Evolutionary conservation across 495 filamentous ascomycete genomes (phyloP), one percentile per base, ranked within the genome.

Genomic region (Lepidopterella palustris): DNA sequence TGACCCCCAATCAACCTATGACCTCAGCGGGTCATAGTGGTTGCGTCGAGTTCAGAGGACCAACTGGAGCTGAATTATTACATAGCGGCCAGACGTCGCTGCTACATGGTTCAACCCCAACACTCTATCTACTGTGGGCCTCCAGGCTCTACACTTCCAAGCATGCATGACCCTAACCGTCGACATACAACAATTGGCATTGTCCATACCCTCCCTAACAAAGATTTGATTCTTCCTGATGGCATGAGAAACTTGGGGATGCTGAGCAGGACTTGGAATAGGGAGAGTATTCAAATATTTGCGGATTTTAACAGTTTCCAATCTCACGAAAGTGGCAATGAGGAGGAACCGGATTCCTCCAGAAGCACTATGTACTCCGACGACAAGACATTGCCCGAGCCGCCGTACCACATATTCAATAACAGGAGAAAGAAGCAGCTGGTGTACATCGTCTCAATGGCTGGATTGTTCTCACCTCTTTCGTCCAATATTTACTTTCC

Each of bases 401-500:
- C 29, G n/a, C 55, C 54, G 4, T 69, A 64, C 29, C 60, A 64
- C 49, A 65, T 76, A 11, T 76, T 75, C 55, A 68, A 68, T 0
- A 60, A 31, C 10, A 51, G 59, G 1, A 67, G 72, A 60, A 75
- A 75, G 58, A 69, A 67, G 68, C 55, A 62, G 42, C 25, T 76
- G 13, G 70, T 77, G 0, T 63, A 64, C 53, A 71, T 78, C 28
- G 72, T 74, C 9, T 70, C 69, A 0, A 45, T 76, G 8, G 70
- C 73, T 6, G 76, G 74, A 0, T 53, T 74, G 2, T 76, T 78
- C 57, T 74, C 73, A 9, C 70, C 67, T n/a, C 60, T 76, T 4
- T 67, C 69, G 0, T 64, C 67, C 56, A 72, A 71, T 35, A 72
- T 73, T 15, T 76, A 73, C 63, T 68, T 74, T 18, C 74, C 74